phyloP scores from a whole-genome alignment of 805 yeast genomes.

The Kluyveromyces siamensis region DNA sequence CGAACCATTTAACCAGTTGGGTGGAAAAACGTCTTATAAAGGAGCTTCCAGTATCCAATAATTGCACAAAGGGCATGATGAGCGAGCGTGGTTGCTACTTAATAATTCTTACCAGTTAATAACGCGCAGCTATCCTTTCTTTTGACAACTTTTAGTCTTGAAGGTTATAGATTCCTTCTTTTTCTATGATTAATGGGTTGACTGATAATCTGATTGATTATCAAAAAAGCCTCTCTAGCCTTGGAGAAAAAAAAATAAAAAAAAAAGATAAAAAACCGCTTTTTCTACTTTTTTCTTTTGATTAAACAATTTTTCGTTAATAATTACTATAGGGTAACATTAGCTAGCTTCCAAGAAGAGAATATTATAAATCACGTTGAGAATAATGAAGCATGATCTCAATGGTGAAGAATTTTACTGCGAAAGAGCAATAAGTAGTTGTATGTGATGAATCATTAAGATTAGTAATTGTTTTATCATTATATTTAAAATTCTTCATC shows the following conservation, averaged over 20 bases:
- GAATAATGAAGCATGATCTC: no score
- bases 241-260: not conserved
- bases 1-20: constrained; percentile 7
- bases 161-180: not conserved
- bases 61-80: constrained; percentile 7
- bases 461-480: no score
- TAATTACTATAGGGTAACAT: no score
- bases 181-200: no score
- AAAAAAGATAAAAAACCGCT: not conserved
- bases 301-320: not conserved
- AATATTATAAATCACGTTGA: no score
- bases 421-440: no score
- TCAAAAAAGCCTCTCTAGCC: not conserved
- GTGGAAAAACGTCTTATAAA: constrained; percentile 4
- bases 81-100: not conserved
- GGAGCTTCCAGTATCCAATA: constrained; percentile 6
- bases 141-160: not conserved
- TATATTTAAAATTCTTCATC: no score
- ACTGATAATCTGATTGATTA: not conserved
- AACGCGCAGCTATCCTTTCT: not conserved
- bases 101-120: not conserved
- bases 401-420: no score
- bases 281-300: not conserved
- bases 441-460: no score
- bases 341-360: no score